Evolutionary conservation across 139 green algal species (phyloP), one percentile per base, ranked within the genome.

Genomic region (Haematococcus lacustris): DNA sequence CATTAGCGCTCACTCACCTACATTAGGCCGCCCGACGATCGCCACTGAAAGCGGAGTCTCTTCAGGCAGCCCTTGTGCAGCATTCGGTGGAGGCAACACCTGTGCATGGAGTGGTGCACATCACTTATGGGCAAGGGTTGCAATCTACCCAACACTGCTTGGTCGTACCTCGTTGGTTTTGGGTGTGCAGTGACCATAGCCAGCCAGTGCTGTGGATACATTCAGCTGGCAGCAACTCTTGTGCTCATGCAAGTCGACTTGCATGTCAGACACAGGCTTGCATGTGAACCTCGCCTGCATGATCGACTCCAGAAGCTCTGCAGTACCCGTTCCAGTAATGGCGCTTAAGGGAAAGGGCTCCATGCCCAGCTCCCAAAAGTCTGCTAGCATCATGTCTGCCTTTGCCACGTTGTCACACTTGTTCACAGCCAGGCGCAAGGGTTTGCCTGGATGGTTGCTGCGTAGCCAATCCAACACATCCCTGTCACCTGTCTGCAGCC

Each of bases 21-120:
- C 94, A 80, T 99, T 99, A 37, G 95, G 95, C 25, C 95, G 84
- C 3, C 95, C 95, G 17, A 98, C 81, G 38, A 99, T 99, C 28
- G 95, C 90, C 3, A 99, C 76, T 23, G 86, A 71, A 50, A 97
- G 76, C 9, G 86, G 84, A 43, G 76, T 67, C 7, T 89, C 83
- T 13, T 77, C 65, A 2, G 78, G 73, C 26, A 87, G 76, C 21
- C 81, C 41, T n/a, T 78, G 65, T 67, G 40, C 26, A 61, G 41
- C 38, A 7, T 73, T 61, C 39, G 84, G 73, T 43, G 77, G 77
- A 6, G 84, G 84, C 67, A 89, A 68, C 51, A 72, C 37, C 28
- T 41, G 67, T 32, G 25, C 21, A 26, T 38, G 32, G 4, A 30
- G 4, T 28, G 9, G 9, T 9, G 9, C 17, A 17, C 43, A 53